Evolutionary conservation across 148 eudicot species (phyloP).

Genomic region (Silene latifolia): DNA sequence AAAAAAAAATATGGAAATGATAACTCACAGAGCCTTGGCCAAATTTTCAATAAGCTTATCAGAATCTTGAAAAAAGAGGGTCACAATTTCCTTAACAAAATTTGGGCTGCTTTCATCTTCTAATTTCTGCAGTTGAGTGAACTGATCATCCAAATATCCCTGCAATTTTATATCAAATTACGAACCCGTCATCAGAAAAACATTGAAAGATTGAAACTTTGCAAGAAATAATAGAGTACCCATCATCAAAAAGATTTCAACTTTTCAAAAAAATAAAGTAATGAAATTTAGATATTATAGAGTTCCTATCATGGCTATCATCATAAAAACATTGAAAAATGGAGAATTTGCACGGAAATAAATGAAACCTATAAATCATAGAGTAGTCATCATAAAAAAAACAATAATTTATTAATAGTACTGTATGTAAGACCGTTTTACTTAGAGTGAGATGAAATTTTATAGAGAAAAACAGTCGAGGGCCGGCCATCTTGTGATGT

Average conservation of each 20-base stretch:
- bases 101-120: constrained; percentile 65
- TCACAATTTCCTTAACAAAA: constrained; percentile 57
- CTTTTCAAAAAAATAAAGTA: too few species aligned
- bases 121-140: constrained; percentile 51
- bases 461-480: too few species aligned
- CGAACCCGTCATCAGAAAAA: constrained; percentile 10
- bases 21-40: constrained; percentile 47
- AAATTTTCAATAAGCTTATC: constrained; percentile 53
- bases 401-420: too few species aligned
- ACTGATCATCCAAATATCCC: constrained; percentile 66
- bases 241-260: not conserved
- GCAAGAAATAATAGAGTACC: not conserved
- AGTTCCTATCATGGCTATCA: too few species aligned
- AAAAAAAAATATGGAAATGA: not conserved
- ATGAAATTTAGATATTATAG: not conserved
- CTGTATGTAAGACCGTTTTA: too few species aligned
- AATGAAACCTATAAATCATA: constrained; percentile 12
- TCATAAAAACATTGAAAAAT: too few species aligned
- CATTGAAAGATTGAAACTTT: not conserved
- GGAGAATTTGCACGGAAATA: not conserved
- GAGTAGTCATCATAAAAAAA: too few species aligned
- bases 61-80: constrained; percentile 62
- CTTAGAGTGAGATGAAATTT: too few species aligned
- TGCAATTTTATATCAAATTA: constrained; percentile 10
- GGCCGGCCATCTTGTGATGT: too few species aligned